Percentiles rank a stretch among this genome's conserved stretches.
phyloP scores from a whole-genome alignment of 208 protist genomes.

The Trichomonas vaginalis region DNA sequence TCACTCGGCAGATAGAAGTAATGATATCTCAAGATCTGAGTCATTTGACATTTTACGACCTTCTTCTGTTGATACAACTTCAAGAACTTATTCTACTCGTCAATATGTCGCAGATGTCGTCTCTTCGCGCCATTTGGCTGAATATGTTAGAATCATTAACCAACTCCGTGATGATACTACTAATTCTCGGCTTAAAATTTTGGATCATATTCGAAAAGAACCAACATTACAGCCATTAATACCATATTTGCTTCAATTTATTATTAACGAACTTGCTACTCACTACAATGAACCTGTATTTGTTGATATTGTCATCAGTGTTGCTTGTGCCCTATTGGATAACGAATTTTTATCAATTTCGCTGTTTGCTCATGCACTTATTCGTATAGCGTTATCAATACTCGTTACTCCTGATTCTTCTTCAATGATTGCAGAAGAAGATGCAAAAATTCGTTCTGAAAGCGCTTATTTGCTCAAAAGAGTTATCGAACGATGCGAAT shows the following conservation, averaged over 20 bases:
- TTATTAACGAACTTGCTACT: not conserved
- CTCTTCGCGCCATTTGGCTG: no score
- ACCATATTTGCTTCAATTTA: conserved; percentile 2
- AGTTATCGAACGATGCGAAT: not conserved
- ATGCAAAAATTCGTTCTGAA: not conserved
- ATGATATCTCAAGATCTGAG: not conserved
- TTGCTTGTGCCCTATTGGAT: not conserved
- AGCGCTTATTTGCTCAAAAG: not conserved
- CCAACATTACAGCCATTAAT: not conserved
- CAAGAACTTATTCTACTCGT: not conserved
- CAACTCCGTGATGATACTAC: not conserved
- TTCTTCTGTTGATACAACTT: not conserved
- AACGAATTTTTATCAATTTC: not conserved
- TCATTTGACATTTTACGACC: not conserved
- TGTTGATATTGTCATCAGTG: not conserved
- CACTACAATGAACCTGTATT: not conserved
- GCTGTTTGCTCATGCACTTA: not conserved
- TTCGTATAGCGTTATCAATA: not conserved
- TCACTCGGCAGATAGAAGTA: no score
- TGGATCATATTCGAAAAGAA: not conserved
- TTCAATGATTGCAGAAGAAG: not conserved
- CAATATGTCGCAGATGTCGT: not conserved
- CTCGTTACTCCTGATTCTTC: not conserved
- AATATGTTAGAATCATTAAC: not conserved
- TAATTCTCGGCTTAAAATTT: not conserved